Conservation (phyloP, 306 rosid genomes). For the Lupinus albus region DNA sequence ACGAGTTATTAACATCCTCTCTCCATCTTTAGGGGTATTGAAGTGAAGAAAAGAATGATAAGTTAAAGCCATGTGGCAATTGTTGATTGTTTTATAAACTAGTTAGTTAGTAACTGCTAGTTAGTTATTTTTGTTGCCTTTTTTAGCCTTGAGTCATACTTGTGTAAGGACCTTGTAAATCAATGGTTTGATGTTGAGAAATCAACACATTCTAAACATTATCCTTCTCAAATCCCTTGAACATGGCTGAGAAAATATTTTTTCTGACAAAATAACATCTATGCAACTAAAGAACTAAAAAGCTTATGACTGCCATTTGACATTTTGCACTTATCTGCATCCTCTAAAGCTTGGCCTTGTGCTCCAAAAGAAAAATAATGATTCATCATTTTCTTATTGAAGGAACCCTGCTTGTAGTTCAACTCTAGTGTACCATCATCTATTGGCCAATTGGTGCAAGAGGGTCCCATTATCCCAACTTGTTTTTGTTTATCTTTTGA, state of each 20-base stretch:
- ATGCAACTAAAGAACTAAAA: constrained; percentile 59
- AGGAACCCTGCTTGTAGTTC: constrained; percentile 49
- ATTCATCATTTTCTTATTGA: constrained; percentile 69
- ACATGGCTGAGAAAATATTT: constrained; percentile 10
- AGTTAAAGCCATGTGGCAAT: no score
- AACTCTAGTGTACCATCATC: constrained; percentile 31
- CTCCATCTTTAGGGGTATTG: no score
- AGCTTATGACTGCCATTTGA: constrained; percentile 43
- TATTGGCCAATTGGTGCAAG: constrained; percentile 44
- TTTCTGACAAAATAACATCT: constrained; percentile 20
- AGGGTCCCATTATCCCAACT: constrained; percentile 44
- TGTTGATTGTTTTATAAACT: no score
- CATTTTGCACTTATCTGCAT: constrained; percentile 50
- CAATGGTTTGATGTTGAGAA: no score
- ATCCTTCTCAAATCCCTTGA: no score
- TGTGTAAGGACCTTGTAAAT: no score
- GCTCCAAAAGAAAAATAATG: constrained; percentile 74
- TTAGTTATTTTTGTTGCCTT: no score
- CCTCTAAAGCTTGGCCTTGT: constrained; percentile 60
- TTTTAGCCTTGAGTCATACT: no score
- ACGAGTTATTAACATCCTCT: no score
- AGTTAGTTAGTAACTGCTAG: no score
- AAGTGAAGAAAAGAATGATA: no score
- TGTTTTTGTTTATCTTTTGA: constrained; percentile 47
- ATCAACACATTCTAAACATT: no score